Conservation (phyloP, 257 asterid species). For the Solanum bulbocastanum region DNA sequence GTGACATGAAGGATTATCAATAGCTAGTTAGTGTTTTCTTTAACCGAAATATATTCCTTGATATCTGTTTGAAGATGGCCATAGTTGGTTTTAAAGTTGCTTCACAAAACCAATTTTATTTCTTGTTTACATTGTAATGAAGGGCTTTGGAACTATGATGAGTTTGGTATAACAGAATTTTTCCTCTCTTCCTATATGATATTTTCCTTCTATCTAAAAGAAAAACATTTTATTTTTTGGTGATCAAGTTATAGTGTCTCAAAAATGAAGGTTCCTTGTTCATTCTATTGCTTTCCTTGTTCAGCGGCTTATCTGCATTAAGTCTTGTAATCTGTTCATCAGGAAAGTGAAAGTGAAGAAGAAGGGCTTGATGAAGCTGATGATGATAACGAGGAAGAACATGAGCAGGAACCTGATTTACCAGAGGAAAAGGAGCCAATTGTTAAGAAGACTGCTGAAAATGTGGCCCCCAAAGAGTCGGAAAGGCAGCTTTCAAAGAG, state of each 20-base stretch:
- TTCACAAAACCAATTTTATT: neutral
- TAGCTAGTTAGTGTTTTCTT: neutral
- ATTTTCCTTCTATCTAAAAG: neutral
- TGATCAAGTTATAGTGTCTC: neutral
- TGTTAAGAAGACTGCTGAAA: slow-evolving; percentile 34
- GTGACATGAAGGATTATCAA: neutral
- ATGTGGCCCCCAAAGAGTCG: slow-evolving; percentile 58
- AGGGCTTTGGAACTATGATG: neutral
- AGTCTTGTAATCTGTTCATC: neutral
- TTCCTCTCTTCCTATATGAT: neutral
- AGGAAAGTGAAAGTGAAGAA: slow-evolving; percentile 42
- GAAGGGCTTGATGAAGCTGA: slow-evolving; percentile 34
- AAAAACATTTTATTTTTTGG: neutral
- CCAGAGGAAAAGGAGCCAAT: slow-evolving; percentile 35
- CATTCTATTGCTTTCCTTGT: neutral
- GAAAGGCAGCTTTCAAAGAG: slow-evolving; percentile 93
- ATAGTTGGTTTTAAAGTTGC: neutral
- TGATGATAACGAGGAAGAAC: slow-evolving; percentile 70
- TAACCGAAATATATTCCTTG: neutral
- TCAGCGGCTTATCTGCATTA: neutral
- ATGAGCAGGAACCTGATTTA: slow-evolving; percentile 58
- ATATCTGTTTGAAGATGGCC: neutral
- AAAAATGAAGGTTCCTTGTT: neutral
- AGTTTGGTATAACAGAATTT: neutral
- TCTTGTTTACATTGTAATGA: neutral